phyloP scores from a whole-genome alignment of 768 basidiomycete genomes.

The Pilatotrama ljubarskyi region DNA sequence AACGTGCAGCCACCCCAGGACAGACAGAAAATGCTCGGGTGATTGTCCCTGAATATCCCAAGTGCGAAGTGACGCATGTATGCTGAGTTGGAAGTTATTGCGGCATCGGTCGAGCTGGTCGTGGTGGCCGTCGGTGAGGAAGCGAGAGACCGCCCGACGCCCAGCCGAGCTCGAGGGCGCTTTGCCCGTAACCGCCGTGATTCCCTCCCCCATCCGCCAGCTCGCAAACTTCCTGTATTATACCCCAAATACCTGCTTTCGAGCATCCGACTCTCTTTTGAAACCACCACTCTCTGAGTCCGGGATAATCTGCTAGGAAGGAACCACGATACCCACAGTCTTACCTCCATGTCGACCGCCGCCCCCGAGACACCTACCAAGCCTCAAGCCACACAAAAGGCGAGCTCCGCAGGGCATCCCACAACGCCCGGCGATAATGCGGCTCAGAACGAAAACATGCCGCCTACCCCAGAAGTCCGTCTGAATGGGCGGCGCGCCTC shows the following conservation, averaged over 20 bases:
- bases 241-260: constrained; percentile 12
- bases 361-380: background rate
- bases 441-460: constrained; percentile 12
- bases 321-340: constrained; percentile 1
- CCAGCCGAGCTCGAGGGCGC: constrained; percentile 7
- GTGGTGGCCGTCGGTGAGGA: background rate
- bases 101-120: too few relatives aligned
- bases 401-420: background rate
- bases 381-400: background rate
- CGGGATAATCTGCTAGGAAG: background rate
- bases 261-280: constrained; percentile 1
- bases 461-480: constrained; percentile 29
- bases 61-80: background rate
- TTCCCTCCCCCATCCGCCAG: constrained; percentile 2
- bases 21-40: too few relatives aligned
- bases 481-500: constrained; percentile 30
- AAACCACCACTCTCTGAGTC: background rate
- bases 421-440: constrained; percentile 1
- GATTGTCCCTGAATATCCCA: too few relatives aligned
- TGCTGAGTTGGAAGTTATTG: background rate
- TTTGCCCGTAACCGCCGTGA: constrained; percentile 14
- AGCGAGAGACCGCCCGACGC: background rate
- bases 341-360: constrained; percentile 13
- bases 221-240: constrained; percentile 11
- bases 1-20: too few relatives aligned